Percentiles rank a stretch among this genome's conserved stretches.
phyloP scores from a whole-genome alignment of 768 basidiomycete species.

The Boletus rubroflammeus region DNA sequence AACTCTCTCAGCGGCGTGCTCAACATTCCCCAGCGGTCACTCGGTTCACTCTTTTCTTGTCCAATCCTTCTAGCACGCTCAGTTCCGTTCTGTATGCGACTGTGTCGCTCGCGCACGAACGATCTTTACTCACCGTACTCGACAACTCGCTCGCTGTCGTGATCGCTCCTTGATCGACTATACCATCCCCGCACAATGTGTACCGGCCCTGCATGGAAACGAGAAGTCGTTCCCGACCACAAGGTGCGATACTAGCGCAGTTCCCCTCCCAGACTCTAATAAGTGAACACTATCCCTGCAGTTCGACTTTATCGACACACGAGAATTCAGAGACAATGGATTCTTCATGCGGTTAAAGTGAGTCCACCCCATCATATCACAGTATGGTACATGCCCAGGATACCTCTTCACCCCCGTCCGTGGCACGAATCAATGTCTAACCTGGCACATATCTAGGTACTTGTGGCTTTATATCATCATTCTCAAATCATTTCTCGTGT shows the following conservation, averaged over 20 bases:
- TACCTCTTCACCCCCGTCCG: background rate
- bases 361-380: constrained; percentile 15
- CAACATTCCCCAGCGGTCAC: constrained; percentile 1
- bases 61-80: constrained; percentile 22
- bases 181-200: constrained; percentile 19
- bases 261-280: background rate
- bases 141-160: constrained; percentile 24
- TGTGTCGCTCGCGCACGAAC: constrained; percentile 32
- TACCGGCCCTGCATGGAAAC: constrained; percentile 87
- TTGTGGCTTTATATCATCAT: constrained; percentile 90
- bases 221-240: constrained; percentile 96
- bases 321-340: constrained; percentile 87
- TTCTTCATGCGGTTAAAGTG: constrained; percentile 86
- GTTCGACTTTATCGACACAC: constrained; percentile 97
- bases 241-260: constrained; percentile 57
- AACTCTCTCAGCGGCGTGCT: constrained; percentile 16
- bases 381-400: background rate
- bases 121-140: constrained; percentile 23
- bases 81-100: constrained; percentile 30
- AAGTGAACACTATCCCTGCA: constrained; percentile 31
- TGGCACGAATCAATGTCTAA: constrained; percentile 8
- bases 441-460: constrained; percentile 54
- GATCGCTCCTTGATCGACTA: constrained; percentile 14
- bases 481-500: constrained; percentile 94
- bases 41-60: constrained; percentile 22